These are phyloP conservation scores for Phanerodontia chrysosporium DNA, from an alignment of 768 basidiomycete species.

Conservation along the genomic window DNA sequence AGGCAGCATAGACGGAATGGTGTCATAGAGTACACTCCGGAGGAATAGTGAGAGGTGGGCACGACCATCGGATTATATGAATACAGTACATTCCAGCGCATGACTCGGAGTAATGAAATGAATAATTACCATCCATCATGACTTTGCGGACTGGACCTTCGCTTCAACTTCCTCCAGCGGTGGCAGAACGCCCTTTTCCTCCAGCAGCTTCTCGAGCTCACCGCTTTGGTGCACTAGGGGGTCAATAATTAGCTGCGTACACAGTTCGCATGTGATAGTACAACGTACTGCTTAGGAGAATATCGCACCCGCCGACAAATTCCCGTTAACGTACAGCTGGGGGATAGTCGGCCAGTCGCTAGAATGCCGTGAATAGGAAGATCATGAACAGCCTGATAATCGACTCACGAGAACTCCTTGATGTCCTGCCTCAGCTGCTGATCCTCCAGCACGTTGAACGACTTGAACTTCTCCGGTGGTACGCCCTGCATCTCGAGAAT, in stretches of 20 bases:
- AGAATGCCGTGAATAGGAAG: conserved; percentile 1
- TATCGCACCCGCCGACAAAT: conserved; percentile 97
- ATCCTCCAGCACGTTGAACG: conserved; percentile 89
- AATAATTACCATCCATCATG: neutral
- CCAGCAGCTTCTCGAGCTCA: conserved; percentile 80
- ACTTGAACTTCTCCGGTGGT: conserved; percentile 73
- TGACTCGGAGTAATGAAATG: neutral
- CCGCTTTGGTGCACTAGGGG: conserved; percentile 90
- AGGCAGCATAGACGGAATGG: conserved; percentile 36
- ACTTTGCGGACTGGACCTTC: neutral
- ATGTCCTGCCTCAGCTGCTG: conserved; percentile 77
- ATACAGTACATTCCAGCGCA: conserved; percentile 6
- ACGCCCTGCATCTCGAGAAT: conserved; percentile 85
- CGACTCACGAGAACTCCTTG: conserved; percentile 93
- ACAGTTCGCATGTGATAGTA: neutral
- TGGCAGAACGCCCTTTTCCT: conserved; percentile 66
- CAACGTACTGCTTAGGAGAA: conserved; percentile 79
- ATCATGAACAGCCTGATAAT: too few relatives aligned
- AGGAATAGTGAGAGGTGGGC: conserved; percentile 8
- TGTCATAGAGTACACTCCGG: conserved; percentile 48
- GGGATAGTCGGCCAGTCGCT: conserved; percentile 99
- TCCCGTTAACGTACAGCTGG: conserved; percentile 94
- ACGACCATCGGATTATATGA: neutral
- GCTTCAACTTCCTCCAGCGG: conserved; percentile 26
- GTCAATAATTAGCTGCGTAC: neutral